Conservation (phyloP, 164 flowering plant genomes). For the Sextonia rubra region DNA sequence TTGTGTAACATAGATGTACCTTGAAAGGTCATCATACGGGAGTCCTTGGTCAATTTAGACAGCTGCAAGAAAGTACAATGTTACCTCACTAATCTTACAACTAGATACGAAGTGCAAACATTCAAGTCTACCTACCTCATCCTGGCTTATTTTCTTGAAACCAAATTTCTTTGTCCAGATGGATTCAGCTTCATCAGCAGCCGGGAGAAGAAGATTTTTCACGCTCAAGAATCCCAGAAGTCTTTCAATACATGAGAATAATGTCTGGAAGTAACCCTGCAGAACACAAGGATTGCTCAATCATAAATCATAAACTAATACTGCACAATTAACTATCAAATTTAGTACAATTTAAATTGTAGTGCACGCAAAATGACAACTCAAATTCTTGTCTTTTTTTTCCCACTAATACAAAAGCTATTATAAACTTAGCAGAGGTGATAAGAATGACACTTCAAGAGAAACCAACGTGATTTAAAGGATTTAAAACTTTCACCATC, state of each 20-base stretch:
- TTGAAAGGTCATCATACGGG: conserved; percentile 50
- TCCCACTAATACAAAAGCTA: too few species aligned
- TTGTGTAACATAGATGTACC: conserved; percentile 62
- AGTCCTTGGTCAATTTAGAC: conserved; percentile 21
- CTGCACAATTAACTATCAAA: too few species aligned
- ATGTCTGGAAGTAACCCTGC: conserved; percentile 33
- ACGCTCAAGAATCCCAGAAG: conserved; percentile 25
- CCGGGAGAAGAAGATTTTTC: conserved; percentile 28
- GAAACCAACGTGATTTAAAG: too few species aligned
- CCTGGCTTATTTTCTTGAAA: conserved; percentile 19
- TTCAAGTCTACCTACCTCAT: conserved; percentile 15
- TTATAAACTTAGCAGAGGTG: too few species aligned
- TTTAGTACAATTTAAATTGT: too few species aligned
- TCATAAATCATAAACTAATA: too few species aligned
- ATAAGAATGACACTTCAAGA: too few species aligned
- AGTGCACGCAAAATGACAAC: too few species aligned
- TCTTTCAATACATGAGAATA: conserved; percentile 32
- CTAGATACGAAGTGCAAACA: too few species aligned
- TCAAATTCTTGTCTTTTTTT: too few species aligned
- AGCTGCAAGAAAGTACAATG: conserved; percentile 32
- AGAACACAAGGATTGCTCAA: background rate
- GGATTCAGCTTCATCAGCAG: conserved; percentile 33
- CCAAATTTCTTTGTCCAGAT: conserved; percentile 34
- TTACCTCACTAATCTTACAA: background rate
- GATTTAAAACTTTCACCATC: too few species aligned